Percentiles rank a stretch among this genome's conserved stretches.
Conservation (phyloP, 805 yeast species). For the Nakazawaea wyomingensis region DNA sequence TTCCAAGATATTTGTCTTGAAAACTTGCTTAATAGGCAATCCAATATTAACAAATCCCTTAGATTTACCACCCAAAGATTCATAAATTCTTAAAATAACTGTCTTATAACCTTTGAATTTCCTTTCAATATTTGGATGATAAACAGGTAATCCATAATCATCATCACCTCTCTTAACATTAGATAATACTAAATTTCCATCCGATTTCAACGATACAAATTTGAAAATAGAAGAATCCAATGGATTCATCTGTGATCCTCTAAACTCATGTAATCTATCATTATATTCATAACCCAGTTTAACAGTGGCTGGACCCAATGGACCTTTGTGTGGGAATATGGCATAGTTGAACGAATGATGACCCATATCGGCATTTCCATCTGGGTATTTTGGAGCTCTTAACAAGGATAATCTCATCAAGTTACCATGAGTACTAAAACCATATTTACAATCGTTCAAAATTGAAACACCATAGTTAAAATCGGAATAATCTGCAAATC, state of each 20-base stretch:
- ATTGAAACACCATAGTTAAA: conserved; percentile 81
- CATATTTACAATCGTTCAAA: conserved; percentile 82
- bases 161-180: conserved; percentile 86
- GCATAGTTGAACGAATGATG: conserved; percentile 78
- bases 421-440: conserved; percentile 92
- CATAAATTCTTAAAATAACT: conserved; percentile 74
- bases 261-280: conserved; percentile 30
- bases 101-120: conserved; percentile 41
- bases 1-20: conserved; percentile 57
- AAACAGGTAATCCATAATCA: conserved; percentile 50
- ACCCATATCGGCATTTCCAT: conserved; percentile 93
- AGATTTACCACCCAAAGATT: conserved; percentile 78
- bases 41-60: conserved; percentile 44
- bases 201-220: conserved; percentile 36
- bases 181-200: conserved; percentile 59
- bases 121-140: conserved; percentile 37
- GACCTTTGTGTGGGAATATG: conserved; percentile 74
- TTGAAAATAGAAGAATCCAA: conserved; percentile 9
- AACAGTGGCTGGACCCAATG: conserved; percentile 59
- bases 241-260: not conserved
- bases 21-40: conserved; percentile 41
- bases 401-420: conserved; percentile 78
- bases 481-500: conserved; percentile 89
- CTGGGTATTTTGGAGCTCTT: conserved; percentile 93
- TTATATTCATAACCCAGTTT: conserved; percentile 78